Evolutionary conservation across 2,329 filamentous ascomycete genomes (phyloP), one percentile per base, ranked within the genome.

Genomic region (Akanthomyces dipterigenus): DNA sequence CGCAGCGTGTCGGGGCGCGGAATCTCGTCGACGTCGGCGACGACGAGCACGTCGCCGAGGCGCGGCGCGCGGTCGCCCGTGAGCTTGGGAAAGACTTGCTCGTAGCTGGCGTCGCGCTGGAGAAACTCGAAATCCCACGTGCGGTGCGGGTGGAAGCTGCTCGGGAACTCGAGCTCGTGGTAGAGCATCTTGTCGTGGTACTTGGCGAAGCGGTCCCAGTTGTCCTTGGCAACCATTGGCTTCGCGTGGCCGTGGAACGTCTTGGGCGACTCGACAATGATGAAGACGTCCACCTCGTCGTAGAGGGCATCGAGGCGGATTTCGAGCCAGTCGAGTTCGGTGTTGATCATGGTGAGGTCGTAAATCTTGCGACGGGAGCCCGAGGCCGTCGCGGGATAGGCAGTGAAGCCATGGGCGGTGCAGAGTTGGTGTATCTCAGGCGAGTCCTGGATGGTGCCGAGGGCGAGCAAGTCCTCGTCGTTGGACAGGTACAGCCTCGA

Each of bases 321-420:
- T 69, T 88, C 85, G 45, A 88, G 77, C 78, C 83, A 86, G 72
- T 88, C 85, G 14, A 88, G 76, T 71, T 88, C 86, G 4, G 78
- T 81, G 65, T 85, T 86, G 67, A 88, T 71, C 76, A 87, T 80
- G 66, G 86, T 77, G 2, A 88, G 75, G 68, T 88, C 86, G 63
- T 72, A 74, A 28, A 74, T 63, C 61, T 71, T 74, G 63, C 70
- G 71, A 43, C 65, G 45, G 66, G 69, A 5, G 65, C 60, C 12
- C 48, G 51, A 20, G 66, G 60, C 3, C 69, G 68, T 31, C n/a
- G 62, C 55, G 46, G 73, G 57, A 45, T 60, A 74, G 61, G 70
- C 65, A 3, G 65, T 58, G 62, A 72, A 75, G 28, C 72, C 72
- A 48, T 75, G 73, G 11, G 72, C 65, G 16, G 65, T 63, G 64